Evolutionary conservation across 257 asterid species (phyloP).

Genomic region (Nyctanthes arbortristis): DNA sequence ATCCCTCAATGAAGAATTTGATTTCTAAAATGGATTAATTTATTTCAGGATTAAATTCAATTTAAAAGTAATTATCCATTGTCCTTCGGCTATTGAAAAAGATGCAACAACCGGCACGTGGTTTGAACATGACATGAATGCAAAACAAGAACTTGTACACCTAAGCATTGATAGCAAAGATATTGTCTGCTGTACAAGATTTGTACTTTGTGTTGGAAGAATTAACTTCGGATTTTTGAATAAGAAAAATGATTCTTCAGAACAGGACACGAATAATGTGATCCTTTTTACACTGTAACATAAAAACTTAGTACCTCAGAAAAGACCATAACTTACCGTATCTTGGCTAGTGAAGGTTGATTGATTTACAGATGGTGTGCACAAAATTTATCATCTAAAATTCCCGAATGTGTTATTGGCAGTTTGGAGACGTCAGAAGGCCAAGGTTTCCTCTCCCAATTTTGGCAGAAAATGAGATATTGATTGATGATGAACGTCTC

Average conservation of each 20-base stretch:
- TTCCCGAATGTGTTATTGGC: not conserved
- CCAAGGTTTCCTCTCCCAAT: not conserved
- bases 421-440: conserved; percentile 17
- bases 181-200: not conserved
- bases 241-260: not conserved
- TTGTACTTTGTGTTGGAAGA: not conserved
- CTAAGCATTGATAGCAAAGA: not conserved
- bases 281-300: not conserved
- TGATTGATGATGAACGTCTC: not conserved
- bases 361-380: not conserved
- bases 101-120: not conserved
- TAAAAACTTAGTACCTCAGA: not conserved
- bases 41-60: conserved; percentile 10
- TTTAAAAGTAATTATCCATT: not conserved
- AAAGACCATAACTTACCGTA: not conserved
- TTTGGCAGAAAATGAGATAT: not conserved
- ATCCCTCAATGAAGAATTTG: not conserved
- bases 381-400: not conserved
- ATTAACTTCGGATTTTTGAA: not conserved
- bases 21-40: not conserved
- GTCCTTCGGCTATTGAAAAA: not conserved
- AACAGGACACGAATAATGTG: not conserved
- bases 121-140: not conserved
- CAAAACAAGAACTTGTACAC: not conserved
- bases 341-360: not conserved